Evolutionary conservation across 257 asterid genomes (phyloP), one percentile per base, ranked within the genome.

Genomic region (Nicotiana noctiflora): DNA sequence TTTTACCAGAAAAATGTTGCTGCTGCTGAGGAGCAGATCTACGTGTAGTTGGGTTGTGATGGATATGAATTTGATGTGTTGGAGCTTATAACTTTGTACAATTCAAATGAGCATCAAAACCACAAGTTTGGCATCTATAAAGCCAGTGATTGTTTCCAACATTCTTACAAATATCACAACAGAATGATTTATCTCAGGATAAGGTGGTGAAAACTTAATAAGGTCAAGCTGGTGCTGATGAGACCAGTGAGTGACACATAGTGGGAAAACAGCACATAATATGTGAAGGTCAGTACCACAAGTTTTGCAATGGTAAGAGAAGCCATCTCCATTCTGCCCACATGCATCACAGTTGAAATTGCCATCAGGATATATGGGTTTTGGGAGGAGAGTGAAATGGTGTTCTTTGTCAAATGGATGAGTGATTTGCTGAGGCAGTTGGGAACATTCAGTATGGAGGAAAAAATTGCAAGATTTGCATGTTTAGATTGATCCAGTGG

Each of bases 401-500:
- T 91, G 93, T 18, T 79, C 80, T 61, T 84, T 80, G 55, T 89
- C 89, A 70, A 79, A 92, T 51, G 91, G 92, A 77, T 92, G 97
- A 1, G 85, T 81, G 85, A 91, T 89, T 74, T 76, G 66, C 8
- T 7, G 60, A 3, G 94, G 96, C 94, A 91, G 81, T 53, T 89
- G 77, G 84, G 87, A 82, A 81, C 97, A 92, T 40, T 76, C 81
- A 3, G 64, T 32, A 84, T 91, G 94, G 32, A 92, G 96, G 77
- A 86, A 87, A 65, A 52, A 91, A 64, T 81, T 76, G 89, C 96
- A 90, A 5, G 61, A 1, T 7, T 84, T 84, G 86, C 96, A 92
- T 6, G 85, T 62, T 82, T 91, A 92, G 57, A 91, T 31, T 1
- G 19, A 52, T 9, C 89, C 90, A 5, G 84, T 76, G 51, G 82